Evolutionary conservation across 2,329 filamentous ascomycete genomes (phyloP), one percentile per base, ranked within the genome.

Genomic region (Ophiostoma novo-ulmi): DNA sequence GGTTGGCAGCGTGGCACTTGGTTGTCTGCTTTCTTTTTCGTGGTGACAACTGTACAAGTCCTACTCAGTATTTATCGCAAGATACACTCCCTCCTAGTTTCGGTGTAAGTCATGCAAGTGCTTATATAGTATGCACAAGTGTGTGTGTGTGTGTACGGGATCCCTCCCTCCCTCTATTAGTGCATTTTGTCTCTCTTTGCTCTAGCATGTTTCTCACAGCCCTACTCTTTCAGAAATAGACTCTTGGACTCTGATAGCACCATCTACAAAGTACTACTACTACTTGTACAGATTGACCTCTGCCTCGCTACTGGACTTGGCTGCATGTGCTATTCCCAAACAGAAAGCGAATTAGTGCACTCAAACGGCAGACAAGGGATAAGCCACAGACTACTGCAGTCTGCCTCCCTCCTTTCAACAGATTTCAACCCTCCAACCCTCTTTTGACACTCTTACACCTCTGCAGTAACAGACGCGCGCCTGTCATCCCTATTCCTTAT

Each of bases 161-260:
- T 70, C 64, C 69, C 69, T 70, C 69, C 64, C 69, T 61, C 64
- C 61, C 39, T 65, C 31, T 52, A 35, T 26, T 48, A 58, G 52
- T 58, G 20, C 10, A 26, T 48, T 48, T 55, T 48, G 17, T 48
- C 44, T 48, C 44, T 48, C 38, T 48, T 48, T n/a, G 44, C 44
- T 48, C 44, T 48, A n/a, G 44, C n/a, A 17, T 48, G 44, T 48
- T n/a, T 48, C 44, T 48, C 44, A 48, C 44, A 48, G 44, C 44
- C 44, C 44, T 48, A 48, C 17, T 48, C 44, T 48, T 48, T 48
- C 44, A 48, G 44, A 48, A 48, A 48, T 48, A 48, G 44, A 48
- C 44, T 44, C 41, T 44, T 44, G 38, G 38, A 31, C 31, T 31
- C 31, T 31, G 31, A 31, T 31, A 31, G 31, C 31, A 31, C 31